Conservation (phyloP, 2,329 filamentous ascomycete species). For the Aspergillus quadricinctus region DNA sequence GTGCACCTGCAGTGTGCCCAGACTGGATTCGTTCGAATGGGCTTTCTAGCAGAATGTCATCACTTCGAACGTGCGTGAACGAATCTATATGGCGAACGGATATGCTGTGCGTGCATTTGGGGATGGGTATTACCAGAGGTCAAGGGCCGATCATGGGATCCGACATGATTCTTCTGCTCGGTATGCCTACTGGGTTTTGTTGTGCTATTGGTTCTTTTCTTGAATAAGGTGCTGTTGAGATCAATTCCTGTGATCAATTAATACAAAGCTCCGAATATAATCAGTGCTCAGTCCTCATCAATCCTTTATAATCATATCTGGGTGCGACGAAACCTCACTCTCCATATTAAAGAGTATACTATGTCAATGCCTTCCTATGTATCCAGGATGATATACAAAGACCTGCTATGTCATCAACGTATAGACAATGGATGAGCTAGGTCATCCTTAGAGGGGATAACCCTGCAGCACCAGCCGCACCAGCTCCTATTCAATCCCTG, state of each 20-base stretch:
- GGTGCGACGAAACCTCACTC: too few relatives aligned
- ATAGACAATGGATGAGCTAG: not conserved
- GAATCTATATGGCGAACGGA: not conserved
- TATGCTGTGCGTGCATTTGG: not conserved
- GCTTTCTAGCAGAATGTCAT: not conserved
- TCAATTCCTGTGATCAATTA: too few relatives aligned
- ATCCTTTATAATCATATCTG: not conserved
- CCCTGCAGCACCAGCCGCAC: constrained; percentile 87
- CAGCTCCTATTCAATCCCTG: constrained; percentile 68
- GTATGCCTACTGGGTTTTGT: not conserved
- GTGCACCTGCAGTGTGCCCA: not conserved
- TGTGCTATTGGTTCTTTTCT: too few relatives aligned
- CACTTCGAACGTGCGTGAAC: too few relatives aligned
- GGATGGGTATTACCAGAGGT: not conserved
- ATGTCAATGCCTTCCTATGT: not conserved
- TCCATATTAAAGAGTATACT: too few relatives aligned
- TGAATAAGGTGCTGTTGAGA: too few relatives aligned
- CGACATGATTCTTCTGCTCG: not conserved
- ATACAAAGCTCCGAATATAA: too few relatives aligned
- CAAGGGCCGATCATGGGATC: not conserved
- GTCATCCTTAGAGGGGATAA: constrained; percentile 60
- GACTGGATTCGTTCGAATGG: not conserved
- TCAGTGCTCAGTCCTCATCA: not conserved
- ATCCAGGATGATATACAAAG: not conserved
- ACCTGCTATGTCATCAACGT: not conserved